These are phyloP conservation scores for Lotmaria passim DNA, from an alignment of 208 protist species.

Conservation along the genomic window DNA sequence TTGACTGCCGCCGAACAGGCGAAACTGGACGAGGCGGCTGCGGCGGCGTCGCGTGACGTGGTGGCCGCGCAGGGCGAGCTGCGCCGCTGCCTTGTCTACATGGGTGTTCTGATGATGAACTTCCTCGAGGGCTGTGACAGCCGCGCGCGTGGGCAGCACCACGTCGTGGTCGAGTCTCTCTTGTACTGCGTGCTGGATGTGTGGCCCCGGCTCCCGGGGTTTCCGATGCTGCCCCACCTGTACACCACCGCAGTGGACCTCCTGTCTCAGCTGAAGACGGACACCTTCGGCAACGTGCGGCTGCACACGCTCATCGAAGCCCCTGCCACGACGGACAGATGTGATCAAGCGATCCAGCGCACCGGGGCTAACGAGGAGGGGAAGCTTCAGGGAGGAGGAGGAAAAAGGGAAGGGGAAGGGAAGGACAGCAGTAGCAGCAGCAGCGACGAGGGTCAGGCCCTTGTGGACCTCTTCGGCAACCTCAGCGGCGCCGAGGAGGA, in stretches of 20 bases:
- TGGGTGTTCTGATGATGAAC: slow-evolving; percentile 39
- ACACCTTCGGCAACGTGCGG: slow-evolving; percentile 26
- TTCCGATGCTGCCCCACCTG: slow-evolving; percentile 40
- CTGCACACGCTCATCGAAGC: slow-evolving; percentile 8
- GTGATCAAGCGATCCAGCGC: background rate
- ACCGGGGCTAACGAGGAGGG: background rate
- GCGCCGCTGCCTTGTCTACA: slow-evolving; percentile 38
- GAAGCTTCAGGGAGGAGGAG: background rate
- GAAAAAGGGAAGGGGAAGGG: no score
- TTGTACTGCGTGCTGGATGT: slow-evolving; percentile 49
- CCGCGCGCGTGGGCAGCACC: slow-evolving; percentile 24
- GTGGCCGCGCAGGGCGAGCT: slow-evolving; percentile 27
- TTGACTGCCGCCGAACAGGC: slow-evolving; percentile 19
- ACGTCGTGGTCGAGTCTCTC: slow-evolving; percentile 31
- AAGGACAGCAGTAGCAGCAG: background rate
- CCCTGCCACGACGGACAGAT: background rate
- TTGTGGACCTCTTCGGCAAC: background rate
- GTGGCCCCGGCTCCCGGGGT: slow-evolving; percentile 39
- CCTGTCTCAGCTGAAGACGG: slow-evolving; percentile 31
- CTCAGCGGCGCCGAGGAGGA: background rate
- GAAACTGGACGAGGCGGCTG: slow-evolving; percentile 15
- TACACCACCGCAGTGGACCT: slow-evolving; percentile 40
- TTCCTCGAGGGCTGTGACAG: slow-evolving; percentile 34
- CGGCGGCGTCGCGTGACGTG: slow-evolving; percentile 11
- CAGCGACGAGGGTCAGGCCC: background rate